Conservation (phyloP, 305 asterid species). For the Plantago coronopus region DNA sequence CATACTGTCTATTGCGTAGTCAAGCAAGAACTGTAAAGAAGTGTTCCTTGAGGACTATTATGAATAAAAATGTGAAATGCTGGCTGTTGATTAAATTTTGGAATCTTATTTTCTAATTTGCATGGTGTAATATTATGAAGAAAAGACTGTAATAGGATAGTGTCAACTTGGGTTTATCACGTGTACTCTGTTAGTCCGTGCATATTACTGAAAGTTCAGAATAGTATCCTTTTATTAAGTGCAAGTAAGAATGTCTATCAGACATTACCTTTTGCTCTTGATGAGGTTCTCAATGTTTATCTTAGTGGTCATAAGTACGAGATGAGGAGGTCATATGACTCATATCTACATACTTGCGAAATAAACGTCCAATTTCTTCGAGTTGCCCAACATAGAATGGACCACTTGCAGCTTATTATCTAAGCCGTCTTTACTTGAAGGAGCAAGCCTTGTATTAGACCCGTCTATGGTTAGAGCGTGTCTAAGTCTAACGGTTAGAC, state of each 20-base stretch:
- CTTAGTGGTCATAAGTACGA: constrained; percentile 11
- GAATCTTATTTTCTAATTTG: constrained; percentile 11
- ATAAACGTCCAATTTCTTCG: too few species aligned
- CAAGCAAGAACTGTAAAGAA: constrained; percentile 8
- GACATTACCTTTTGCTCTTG: constrained; percentile 9
- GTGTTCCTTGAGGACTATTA: constrained; percentile 16
- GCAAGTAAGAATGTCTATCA: constrained; percentile 15
- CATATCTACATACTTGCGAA: too few species aligned
- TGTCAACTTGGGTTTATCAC: constrained; percentile 11
- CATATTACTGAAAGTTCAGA: constrained; percentile 16
- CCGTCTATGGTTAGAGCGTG: too few species aligned
- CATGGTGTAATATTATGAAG: constrained; percentile 5
- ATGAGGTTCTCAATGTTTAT: constrained; percentile 7
- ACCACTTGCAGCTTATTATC: too few species aligned
- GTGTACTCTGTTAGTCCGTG: constrained; percentile 4
- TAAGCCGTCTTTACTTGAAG: too few species aligned
- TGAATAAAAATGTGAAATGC: constrained; percentile 12
- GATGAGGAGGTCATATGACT: neutral
- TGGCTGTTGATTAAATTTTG: constrained; percentile 5
- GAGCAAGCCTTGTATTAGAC: too few species aligned
- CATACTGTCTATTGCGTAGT: constrained; percentile 11
- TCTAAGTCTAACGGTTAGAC: too few species aligned
- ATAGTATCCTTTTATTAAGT: constrained; percentile 11
- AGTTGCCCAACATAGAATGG: too few species aligned
- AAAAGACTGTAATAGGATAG: constrained; percentile 15